A percentile compares a stretch with the other conserved stretches of the same genome.
Conservation (phyloP, 1,139 yeast genomes). For the Scheffersomyces parashehatae region DNA sequence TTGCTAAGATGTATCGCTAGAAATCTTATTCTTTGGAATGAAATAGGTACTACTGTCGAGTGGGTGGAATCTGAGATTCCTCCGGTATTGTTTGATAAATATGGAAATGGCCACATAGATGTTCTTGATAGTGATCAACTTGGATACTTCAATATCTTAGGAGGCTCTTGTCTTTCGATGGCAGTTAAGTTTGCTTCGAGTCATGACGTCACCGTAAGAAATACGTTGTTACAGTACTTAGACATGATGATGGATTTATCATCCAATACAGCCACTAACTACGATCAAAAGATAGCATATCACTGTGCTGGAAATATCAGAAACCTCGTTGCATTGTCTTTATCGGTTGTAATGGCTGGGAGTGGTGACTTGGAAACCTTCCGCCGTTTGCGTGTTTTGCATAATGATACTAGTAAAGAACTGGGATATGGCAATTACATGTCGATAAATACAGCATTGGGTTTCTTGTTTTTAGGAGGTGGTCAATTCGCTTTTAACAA, state of each 20-base stretch:
- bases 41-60: slow-evolving; percentile 46
- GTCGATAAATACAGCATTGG: slow-evolving; percentile 82
- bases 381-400: slow-evolving; percentile 69
- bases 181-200: slow-evolving; percentile 80
- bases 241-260: slow-evolving; percentile 64
- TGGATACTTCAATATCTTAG: slow-evolving; percentile 64
- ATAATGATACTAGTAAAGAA: slow-evolving; percentile 53
- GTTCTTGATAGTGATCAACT: slow-evolving; percentile 62
- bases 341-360: slow-evolving; percentile 83
- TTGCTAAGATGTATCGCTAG: slow-evolving; percentile 68
- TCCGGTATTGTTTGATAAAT: slow-evolving; percentile 30
- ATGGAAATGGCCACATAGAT: slow-evolving; percentile 20
- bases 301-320: slow-evolving; percentile 59
- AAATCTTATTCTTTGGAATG: slow-evolving; percentile 79
- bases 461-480: slow-evolving; percentile 86
- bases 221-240: slow-evolving; percentile 58
- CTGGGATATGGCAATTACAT: slow-evolving; percentile 69
- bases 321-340: slow-evolving; percentile 61
- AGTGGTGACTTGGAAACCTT: slow-evolving; percentile 83
- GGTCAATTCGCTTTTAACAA: slow-evolving; percentile 83
- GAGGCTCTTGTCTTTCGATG: slow-evolving; percentile 75
- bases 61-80: slow-evolving; percentile 72
- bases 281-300: slow-evolving; percentile 63
- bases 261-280: slow-evolving; percentile 45
- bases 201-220: slow-evolving; percentile 54